Evolutionary conservation across 208 protist genomes (phyloP), one percentile per base, ranked within the genome.

Genomic region (Blechomonas ayalai): DNA sequence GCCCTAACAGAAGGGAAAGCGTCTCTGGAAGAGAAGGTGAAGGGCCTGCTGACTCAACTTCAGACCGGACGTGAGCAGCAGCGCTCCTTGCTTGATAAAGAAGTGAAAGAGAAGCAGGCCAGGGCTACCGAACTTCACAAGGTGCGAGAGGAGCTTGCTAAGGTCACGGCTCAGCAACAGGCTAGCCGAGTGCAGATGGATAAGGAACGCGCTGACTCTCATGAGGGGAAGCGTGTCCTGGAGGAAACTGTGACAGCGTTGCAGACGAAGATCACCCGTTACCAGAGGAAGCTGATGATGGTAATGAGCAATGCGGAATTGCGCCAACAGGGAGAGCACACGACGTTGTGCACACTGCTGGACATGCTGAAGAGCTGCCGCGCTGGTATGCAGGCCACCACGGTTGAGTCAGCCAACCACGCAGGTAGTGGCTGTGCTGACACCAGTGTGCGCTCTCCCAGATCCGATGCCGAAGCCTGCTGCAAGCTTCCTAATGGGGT

Each of bases 41-140:
- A 52, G 29, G 48, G 50, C 15, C 36, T 63, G 24, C 52, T 58
- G 10, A 25, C 48, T 16, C 68, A 76, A 46, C 48, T 76, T 5
- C 68, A 64, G 37, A 52, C 34, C 1, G 26, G 41, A 2, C 53
- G 62, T 20, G 44, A 42, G 22, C 43, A 54, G 16, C 46, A 48
- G 25, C 38, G 41, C 3, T n/a, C n/a, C n/a, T 22, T 23, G 10
- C 44, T 42, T 12, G 29, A 35, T n/a, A 22, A 5, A 26, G 8
- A 23, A 18, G 8, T 26, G 16, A 13, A 40, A 13, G 18, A 27
- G 16, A 43, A 53, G 31, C 36, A 52, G 1, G 31, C 39, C 29
- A 42, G 51, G 2, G 5, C 54, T n/a, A 23, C 52, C 35, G 33
- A 52, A 46, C 7, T 54, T 2, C 15, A 15, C 4, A 31, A 49